Evolutionary conservation across 2,329 filamentous ascomycete genomes (phyloP), one percentile per base, ranked within the genome.

Genomic region (Huntiella savannae): DNA sequence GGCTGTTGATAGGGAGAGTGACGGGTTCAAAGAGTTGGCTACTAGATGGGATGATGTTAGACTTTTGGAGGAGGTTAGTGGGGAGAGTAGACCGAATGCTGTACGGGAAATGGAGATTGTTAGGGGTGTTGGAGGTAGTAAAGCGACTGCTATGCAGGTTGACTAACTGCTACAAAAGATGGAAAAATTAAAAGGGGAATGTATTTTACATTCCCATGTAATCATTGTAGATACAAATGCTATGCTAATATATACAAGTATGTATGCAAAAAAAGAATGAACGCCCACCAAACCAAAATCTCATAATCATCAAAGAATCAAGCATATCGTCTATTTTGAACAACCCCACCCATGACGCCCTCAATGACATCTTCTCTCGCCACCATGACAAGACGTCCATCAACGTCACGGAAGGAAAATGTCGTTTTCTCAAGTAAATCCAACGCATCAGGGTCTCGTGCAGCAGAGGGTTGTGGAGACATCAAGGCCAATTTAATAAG

Each of bases 21-120:
- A 47, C 11, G 8, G 32, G 10, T 50, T 50, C 17, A 39, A 33
- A 4, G 34, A 50, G 17, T 42, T 50, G 7, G 34, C 39, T 16
- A 47, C 49, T 2, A 33, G 22, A 13, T 50, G 49, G 49, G 45
- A 48, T 33, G 45, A 50, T 33, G 37, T 48, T 10, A 32, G 45
- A 42, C 44, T 50, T 33, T 32, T 50, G 5, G 49, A 50, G 13
- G 49, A 33, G 15, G 45, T 50, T 12, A 50, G 49, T 22, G 49
- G 49, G 11, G 37, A 33, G 15, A 45, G 42, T n/a, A 43, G 45
- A 32, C 47, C 47, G 17, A 45, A 45, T 37, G 41, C 42, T 12
- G 42, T 49, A 17, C 10, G 17, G 13, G 47, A 45, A 22, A 43
- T 33, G 33, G 33, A 37, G 19, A 39, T 28, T 13, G 41, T 12